Conservation (phyloP, 352 stramenopile genomes). For the Phytophthora quininea region DNA sequence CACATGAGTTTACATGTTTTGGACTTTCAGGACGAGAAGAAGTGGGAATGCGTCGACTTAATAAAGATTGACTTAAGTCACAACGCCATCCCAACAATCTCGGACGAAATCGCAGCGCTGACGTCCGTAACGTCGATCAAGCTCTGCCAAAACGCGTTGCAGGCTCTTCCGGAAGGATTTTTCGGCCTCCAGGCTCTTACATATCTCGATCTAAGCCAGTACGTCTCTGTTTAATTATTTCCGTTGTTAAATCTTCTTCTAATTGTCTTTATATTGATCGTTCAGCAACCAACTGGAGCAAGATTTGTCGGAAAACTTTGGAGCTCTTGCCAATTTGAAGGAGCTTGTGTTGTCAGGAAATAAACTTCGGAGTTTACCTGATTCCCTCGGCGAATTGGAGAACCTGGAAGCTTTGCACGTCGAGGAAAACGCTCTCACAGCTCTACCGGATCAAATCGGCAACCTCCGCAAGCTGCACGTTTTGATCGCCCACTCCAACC, state of each 20-base stretch:
- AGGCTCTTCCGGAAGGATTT: constrained; percentile 61
- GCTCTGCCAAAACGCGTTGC: constrained; percentile 72
- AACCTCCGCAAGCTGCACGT: constrained; percentile 61
- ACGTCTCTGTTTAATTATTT: constrained; percentile 11
- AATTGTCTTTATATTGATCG: neutral
- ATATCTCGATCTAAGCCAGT: constrained; percentile 82
- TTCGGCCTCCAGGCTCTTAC: constrained; percentile 65
- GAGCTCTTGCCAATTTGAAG: constrained; percentile 56
- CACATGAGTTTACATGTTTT: too few species aligned
- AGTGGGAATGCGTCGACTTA: constrained; percentile 85
- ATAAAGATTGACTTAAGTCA: constrained; percentile 85
- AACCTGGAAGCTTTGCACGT: constrained; percentile 62
- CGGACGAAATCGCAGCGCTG: constrained; percentile 58
- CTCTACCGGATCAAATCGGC: constrained; percentile 60
- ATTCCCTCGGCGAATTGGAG: constrained; percentile 51
- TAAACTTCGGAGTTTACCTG: constrained; percentile 60
- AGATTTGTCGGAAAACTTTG: constrained; percentile 60
- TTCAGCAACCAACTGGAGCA: constrained; percentile 67
- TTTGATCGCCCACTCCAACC: constrained; percentile 67
- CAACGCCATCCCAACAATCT: constrained; percentile 66
- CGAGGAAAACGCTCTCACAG: constrained; percentile 66
- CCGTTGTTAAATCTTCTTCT: too few species aligned
- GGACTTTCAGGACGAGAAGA: constrained; percentile 70
- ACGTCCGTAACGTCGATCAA: constrained; percentile 68
- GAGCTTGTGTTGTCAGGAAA: constrained; percentile 70